These are phyloP conservation scores for Phallus indusiatus DNA, from an alignment of 768 basidiomycete genomes.

Conservation along the genomic window DNA sequence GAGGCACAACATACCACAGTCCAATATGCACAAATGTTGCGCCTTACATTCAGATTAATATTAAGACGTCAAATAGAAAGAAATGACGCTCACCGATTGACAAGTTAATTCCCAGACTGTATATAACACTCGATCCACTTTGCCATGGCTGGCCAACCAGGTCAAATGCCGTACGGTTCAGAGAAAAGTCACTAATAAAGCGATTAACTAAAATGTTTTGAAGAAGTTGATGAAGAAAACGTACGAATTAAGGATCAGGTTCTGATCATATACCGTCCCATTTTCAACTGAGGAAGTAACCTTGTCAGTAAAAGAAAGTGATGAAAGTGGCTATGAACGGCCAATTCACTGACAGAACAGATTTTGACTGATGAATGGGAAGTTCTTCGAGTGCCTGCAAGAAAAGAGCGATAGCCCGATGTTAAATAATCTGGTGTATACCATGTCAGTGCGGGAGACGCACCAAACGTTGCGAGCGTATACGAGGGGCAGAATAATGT, in stretches of 20 bases:
- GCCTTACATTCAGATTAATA: background rate
- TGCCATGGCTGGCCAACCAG: slow-evolving; percentile 4
- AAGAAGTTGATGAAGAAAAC: background rate
- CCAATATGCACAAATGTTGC: background rate
- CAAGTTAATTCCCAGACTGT: slow-evolving; percentile 6
- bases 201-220: background rate
- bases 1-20: background rate
- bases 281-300: background rate
- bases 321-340: background rate
- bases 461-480: slow-evolving; percentile 7
- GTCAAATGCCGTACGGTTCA: slow-evolving; percentile 2
- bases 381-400: slow-evolving; percentile 4
- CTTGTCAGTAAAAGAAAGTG: background rate
- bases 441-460: background rate
- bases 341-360: background rate
- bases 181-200: background rate
- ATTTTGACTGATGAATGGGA: slow-evolving; percentile 9
- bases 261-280: background rate
- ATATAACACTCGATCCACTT: slow-evolving; percentile 4
- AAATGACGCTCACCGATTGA: background rate
- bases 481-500: background rate
- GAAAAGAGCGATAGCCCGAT: background rate
- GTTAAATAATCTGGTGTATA: background rate
- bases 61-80: background rate
- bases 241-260: background rate